Conservation (phyloP, 768 basidiomycete species). For the Tricholoma saponaceum region DNA sequence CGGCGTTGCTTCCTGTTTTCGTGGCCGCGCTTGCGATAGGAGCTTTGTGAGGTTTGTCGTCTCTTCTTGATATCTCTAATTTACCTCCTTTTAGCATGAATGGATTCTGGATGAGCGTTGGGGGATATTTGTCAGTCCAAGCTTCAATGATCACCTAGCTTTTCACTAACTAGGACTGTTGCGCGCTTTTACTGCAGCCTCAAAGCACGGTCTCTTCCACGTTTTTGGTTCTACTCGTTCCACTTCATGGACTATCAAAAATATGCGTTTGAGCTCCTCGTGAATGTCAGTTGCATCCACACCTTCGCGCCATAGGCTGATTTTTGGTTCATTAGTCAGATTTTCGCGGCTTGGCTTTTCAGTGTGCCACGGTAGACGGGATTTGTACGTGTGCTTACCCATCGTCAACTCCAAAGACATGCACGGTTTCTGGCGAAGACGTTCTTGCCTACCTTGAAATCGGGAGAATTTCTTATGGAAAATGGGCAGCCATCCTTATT, state of each 20-base stretch:
- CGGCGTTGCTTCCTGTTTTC: slow-evolving; percentile 51
- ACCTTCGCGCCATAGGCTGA: no score
- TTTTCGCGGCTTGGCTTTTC: no score
- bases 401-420: slow-evolving; percentile 37
- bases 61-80: no score
- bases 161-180: neutral
- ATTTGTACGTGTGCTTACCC: slow-evolving; percentile 48
- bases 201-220: slow-evolving; percentile 48
- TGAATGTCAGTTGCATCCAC: slow-evolving; percentile 24
- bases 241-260: slow-evolving; percentile 55
- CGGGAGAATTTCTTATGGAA: slow-evolving; percentile 32
- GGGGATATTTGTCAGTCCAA: no score
- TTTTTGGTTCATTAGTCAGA: no score
- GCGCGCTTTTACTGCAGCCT: slow-evolving; percentile 34
- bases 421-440: slow-evolving; percentile 47
- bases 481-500: slow-evolving; percentile 42
- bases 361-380: slow-evolving; percentile 32
- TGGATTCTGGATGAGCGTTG: slow-evolving; percentile 59
- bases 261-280: slow-evolving; percentile 36
- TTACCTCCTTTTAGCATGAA: slow-evolving; percentile 37
- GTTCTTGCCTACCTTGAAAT: slow-evolving; percentile 45
- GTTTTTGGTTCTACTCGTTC: no score
- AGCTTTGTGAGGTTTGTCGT: slow-evolving; percentile 31
- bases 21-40: slow-evolving; percentile 55
- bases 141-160: no score